Evolutionary conservation across 495 filamentous ascomycete genomes (phyloP).

Genomic region (Recurvomyces mirabilis): DNA sequence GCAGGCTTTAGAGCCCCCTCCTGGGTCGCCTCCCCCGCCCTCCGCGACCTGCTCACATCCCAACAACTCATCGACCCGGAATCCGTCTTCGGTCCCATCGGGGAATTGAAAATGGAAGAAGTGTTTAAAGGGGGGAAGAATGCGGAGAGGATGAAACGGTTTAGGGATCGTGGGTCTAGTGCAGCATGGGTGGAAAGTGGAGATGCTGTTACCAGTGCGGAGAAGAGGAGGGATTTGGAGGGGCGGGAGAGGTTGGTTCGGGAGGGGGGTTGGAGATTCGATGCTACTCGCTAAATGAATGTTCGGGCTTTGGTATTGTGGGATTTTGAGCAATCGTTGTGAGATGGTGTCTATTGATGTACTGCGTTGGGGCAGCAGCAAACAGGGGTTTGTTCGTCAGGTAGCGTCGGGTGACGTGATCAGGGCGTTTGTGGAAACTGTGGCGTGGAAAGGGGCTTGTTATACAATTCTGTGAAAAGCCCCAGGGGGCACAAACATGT

Average conservation of each 20-base stretch:
- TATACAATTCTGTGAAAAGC: too few relatives aligned
- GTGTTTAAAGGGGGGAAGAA: conserved; percentile 62
- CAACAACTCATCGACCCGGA: conserved; percentile 82
- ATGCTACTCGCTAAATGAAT: too few relatives aligned
- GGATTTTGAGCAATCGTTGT: too few relatives aligned
- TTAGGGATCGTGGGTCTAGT: conserved; percentile 77
- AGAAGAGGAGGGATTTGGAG: conserved; percentile 66
- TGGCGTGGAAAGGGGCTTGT: too few relatives aligned
- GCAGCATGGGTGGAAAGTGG: conserved; percentile 71
- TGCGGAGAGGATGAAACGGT: conserved; percentile 70
- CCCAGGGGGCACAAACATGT: too few relatives aligned
- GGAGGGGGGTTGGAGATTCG: conserved; percentile 68
- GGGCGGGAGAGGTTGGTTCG: conserved; percentile 67
- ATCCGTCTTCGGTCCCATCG: conserved; percentile 78
- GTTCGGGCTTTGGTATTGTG: too few relatives aligned
- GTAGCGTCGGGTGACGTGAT: too few relatives aligned
- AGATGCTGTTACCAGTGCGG: conserved; percentile 85
- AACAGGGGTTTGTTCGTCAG: too few relatives aligned
- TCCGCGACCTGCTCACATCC: conserved; percentile 52
- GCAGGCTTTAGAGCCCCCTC: conserved; percentile 48
- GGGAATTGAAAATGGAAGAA: conserved; percentile 81
- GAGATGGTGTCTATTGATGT: too few relatives aligned
- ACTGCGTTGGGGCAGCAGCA: too few relatives aligned
- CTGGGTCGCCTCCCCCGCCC: conserved; percentile 77
- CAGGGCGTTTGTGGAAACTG: too few relatives aligned